Base-by-base conservation (phyloP, 176 grass and related monocot genomes). In the Secale cereale region DNA sequence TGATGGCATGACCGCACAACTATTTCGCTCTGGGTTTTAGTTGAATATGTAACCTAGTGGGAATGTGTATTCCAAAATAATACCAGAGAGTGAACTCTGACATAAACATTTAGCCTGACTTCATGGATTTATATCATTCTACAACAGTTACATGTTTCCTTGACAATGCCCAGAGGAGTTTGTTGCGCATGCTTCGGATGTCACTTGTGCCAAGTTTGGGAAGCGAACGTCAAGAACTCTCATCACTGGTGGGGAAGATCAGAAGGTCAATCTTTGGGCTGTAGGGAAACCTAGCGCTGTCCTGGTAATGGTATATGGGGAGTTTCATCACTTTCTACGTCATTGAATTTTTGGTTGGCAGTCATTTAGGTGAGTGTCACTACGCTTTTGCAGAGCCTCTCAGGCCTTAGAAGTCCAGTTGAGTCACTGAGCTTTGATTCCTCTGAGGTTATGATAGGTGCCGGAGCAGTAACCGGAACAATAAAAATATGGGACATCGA, bases 401-500 rank as follows among this genome's bases (percentile, higher is more conserved):
- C 95, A 70, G 91, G 93, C 15, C 91, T 89, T 80, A 92, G 81
- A 72, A 95, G 95, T 94, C 89, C 91, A 69, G 93, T 98, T 81
- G 96, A 98, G 57, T 94, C 89, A 30, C 85, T 98, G 50, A 90
- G 87, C 79, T 95, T 98, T 85, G 96, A 98, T 82, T 94, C 82
- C 67, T 94, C 91, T 63, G 96, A 95, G 91, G 81, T 89, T 82
- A 81, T 90, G 16, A 85, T 98, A 82, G 93, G 89, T 76, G 96
- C 91, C 46, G 96, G 96, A 82, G 85, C 91, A 56, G 89, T 93
- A 15, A 92, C 50, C 48, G 96, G 96, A 61, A 94, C 93, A 30
- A 95, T 98, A 85, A 98, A 98, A 83, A 78, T 98, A 91, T 98
- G 96, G 96, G 88, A 94, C 81, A 73, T 94, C 32, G 83, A 92